Evolutionary conservation across 1,284 basidiomycete genomes (phyloP), one percentile per base, ranked within the genome.

Genomic region (Mrakiaceae sp.): DNA sequence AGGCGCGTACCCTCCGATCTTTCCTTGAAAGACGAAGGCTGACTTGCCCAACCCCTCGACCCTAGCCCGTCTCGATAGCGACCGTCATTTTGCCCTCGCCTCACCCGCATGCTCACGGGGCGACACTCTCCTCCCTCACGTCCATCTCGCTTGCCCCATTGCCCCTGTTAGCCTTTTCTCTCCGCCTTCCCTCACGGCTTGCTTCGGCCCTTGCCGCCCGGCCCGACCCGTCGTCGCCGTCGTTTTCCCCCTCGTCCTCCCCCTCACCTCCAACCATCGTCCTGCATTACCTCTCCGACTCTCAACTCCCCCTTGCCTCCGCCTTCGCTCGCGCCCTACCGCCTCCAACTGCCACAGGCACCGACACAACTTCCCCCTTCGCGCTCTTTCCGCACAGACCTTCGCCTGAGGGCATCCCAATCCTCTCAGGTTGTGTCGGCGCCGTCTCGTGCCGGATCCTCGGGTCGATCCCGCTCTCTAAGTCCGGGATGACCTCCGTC

Each of bases 41-140:
- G 16, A 55, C 39, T 10, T 12, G 10, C 49, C 1, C 11, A 8
- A 0, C 10, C 43, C 43, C 7, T 44, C 27, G 9, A 3, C 47
- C 9, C 3, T 27, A 66, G 65, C 65, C 65, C 8, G 65, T 66
- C 40, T 66, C 65, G 16, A 46, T 66, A 55, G 65, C 65, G 12
- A 66, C 65, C 6, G 65, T 66, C 47, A 44, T 49, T 4, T 49
- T 66, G 27, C 47, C 49, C 11, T 44, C 47, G 10, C 66, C 55
- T 8, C 49, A 39, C 46, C 66, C 46, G 53, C 66, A 56, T 64
- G 77, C 75, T 62, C 91, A 95, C 74, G 92, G 92, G 68, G 90
- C 90, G 52, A 95, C 92, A 0, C 80, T 96, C 52, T 94, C 92
- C 5, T 94, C 91, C 0, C 90, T 95, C 74, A 85, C 89, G 42